Evolutionary conservation across 2,329 filamentous ascomycete genomes (phyloP), one percentile per base, ranked within the genome.

Genomic region (Aspergillus awamori): DNA sequence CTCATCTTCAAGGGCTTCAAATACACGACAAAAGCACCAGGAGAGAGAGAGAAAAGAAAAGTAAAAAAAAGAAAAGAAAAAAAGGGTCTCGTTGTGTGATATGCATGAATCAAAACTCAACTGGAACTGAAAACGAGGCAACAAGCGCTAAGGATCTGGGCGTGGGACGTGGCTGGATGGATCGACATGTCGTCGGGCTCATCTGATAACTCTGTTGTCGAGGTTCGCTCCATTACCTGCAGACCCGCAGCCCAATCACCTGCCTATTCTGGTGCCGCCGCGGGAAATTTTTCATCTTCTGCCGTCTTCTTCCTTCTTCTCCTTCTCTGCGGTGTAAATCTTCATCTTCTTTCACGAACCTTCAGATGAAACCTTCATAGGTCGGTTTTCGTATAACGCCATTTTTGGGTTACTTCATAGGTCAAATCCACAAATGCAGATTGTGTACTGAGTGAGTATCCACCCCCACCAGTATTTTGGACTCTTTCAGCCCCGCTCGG

Each of bases 151-250:
- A 53, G 49, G 26, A 17, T 39, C 43, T 59, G 30, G 60, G 57
- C 57, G 57, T 63, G 57, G 57, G 53, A 61, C 58, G 39, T 58
- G 33, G 47, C 47, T 51, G 26, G 47, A 30, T n/a, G 47, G 47
- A 51, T 33, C 47, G 24, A 30, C 47, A 30, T 17, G 53, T 39
- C 10, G 47, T 38, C 48, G 55, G 22, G 41, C 43, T 49, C 59
- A 63, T 63, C 62, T 62, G 62, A 63, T 63, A 63, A 63, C 59
- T 54, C 55, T 57, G 43, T 45, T 22, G 17, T 22, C 11, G 15
- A 43, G 30, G 30, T 36, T 54, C 30, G 24, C 26, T 33, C 38
- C 24, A 51, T 60, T 30, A 43, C 30, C 38, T 26, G 45, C 58
- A 53, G 28, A 15, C 33, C 39, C 22, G 20, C 51, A n/a, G 11